These are phyloP conservation scores for Kazachstania taianensis DNA, from an alignment of 805 yeast genomes.

Conservation along the genomic window DNA sequence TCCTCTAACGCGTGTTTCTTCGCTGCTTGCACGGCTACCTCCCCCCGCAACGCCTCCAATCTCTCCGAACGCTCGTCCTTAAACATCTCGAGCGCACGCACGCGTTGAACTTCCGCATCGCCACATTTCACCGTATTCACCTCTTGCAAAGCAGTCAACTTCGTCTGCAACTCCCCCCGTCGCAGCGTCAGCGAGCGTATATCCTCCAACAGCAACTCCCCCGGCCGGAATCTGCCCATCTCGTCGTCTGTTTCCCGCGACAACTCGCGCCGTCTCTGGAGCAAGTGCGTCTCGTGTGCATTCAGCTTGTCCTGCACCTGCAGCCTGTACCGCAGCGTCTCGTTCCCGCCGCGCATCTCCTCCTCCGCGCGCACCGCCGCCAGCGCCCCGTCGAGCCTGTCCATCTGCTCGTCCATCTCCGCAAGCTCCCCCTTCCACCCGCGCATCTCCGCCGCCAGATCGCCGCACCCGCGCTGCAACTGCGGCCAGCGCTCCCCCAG, in stretches of 20 bases:
- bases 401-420: neutral
- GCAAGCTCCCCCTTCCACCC: neutral
- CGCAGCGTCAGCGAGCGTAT: too few species aligned
- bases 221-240: too few species aligned
- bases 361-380: neutral
- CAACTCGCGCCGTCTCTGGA: conserved; percentile 9
- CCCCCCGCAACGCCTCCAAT: too few species aligned
- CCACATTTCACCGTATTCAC: neutral
- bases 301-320: conserved; percentile 19
- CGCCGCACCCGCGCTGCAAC: too few species aligned
- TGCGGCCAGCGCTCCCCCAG: conserved; percentile 1
- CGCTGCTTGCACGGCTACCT: too few species aligned
- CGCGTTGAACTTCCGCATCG: too few species aligned
- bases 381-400: neutral
- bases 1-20: too few species aligned
- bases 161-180: neutral
- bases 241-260: too few species aligned
- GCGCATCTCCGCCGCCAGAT: too few species aligned
- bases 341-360: conserved; percentile 15
- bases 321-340: conserved; percentile 16
- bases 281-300: conserved; percentile 12
- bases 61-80: too few species aligned
- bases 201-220: too few species aligned
- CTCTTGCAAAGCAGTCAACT: neutral
- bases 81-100: too few species aligned